phyloP scores from a whole-genome alignment of 495 filamentous ascomycete genomes.

The Ramalina intermedia region DNA sequence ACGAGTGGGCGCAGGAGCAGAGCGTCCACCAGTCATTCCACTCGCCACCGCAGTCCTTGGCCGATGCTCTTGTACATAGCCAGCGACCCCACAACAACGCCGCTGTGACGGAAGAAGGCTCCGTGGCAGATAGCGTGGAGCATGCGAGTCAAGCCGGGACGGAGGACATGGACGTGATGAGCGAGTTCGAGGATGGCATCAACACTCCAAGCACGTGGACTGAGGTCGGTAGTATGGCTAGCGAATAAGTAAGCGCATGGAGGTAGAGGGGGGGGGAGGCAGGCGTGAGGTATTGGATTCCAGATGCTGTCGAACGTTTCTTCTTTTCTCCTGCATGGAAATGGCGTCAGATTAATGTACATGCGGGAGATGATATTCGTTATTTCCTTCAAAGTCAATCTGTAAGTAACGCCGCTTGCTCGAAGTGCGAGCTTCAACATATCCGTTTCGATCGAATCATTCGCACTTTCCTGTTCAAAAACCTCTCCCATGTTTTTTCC shows the following conservation, averaged over 20 bases:
- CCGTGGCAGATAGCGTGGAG: constrained; percentile 13
- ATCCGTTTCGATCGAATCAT: too few relatives aligned
- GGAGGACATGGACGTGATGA: constrained; percentile 45
- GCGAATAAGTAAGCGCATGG: constrained; percentile 19
- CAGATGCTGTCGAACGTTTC: too few relatives aligned
- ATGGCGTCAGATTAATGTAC: too few relatives aligned
- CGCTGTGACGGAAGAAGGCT: constrained; percentile 18
- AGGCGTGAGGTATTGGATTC: too few relatives aligned
- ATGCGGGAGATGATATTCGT: too few relatives aligned
- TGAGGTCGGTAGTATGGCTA: constrained; percentile 60
- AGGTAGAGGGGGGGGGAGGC: too few relatives aligned
- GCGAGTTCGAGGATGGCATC: constrained; percentile 46
- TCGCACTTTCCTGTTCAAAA: too few relatives aligned
- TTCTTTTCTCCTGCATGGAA: too few relatives aligned
- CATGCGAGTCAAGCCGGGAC: constrained; percentile 12
- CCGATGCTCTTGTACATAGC: neutral
- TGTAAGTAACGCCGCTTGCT: too few relatives aligned
- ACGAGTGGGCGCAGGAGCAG: constrained; percentile 20
- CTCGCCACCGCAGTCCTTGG: constrained; percentile 14
- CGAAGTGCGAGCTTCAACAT: too few relatives aligned
- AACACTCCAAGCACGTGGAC: constrained; percentile 62
- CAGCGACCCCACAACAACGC: neutral
- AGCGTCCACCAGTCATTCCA: constrained; percentile 16
- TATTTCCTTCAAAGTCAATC: too few relatives aligned
- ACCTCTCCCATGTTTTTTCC: too few relatives aligned